A percentile compares a stretch with the other conserved stretches of the same genome.
These are phyloP conservation scores for Kickxella alabastrina DNA, from an alignment of 192 early-diverging fungal species.

Conservation along the genomic window DNA sequence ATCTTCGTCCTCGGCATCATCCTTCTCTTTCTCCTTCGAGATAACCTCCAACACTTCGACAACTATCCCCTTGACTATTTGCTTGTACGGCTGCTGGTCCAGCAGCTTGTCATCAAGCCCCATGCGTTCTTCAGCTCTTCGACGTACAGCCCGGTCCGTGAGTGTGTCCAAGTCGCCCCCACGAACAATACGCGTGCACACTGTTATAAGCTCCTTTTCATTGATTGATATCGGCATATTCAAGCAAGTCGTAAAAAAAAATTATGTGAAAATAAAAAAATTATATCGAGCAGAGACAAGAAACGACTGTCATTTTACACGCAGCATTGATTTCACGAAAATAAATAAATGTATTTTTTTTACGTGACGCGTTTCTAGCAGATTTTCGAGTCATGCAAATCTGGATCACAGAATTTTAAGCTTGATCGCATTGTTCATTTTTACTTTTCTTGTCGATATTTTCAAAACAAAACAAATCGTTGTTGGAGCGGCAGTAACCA, in stretches of 20 bases:
- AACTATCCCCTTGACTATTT: conserved; percentile 23
- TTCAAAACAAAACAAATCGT: too few relatives aligned
- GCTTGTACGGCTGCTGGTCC: conserved; percentile 29
- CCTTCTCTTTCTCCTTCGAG: not conserved
- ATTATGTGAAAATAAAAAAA: not conserved
- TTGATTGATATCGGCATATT: not conserved
- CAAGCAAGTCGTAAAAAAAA: not conserved
- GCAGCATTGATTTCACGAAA: too few relatives aligned
- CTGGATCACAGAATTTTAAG: too few relatives aligned
- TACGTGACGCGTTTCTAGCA: too few relatives aligned
- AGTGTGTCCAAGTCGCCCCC: conserved; percentile 32
- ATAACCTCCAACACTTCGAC: conserved; percentile 4
- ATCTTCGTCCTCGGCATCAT: not conserved
- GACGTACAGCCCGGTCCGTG: conserved; percentile 31
- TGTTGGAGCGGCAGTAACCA: too few relatives aligned
- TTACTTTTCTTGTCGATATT: too few relatives aligned
- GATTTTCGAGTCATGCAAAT: too few relatives aligned
- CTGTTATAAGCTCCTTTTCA: conserved; percentile 3
- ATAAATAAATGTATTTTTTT: too few relatives aligned
- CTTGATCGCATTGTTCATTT: too few relatives aligned
- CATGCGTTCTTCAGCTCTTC: conserved; percentile 23
- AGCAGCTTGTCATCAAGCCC: conserved; percentile 21
- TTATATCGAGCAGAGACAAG: not conserved
- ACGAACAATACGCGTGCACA: conserved; percentile 24
- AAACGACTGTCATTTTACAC: too few relatives aligned